phyloP scores from a whole-genome alignment of 2,329 filamentous ascomycete species.

The Didymella pinodella region DNA sequence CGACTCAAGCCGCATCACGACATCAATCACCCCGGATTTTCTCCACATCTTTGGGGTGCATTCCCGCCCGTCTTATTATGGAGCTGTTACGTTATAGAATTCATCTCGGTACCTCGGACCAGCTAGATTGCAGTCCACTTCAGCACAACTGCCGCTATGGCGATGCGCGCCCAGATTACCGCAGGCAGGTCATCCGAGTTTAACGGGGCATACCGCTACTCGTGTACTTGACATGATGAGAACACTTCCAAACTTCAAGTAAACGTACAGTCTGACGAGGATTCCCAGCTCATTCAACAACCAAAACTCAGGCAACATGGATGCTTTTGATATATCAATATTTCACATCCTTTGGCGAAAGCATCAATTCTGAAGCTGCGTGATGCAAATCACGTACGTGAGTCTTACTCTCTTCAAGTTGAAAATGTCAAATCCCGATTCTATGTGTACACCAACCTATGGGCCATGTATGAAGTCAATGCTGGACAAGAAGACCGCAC shows the following conservation, averaged over 20 bases:
- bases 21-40: constrained; percentile 14
- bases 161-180: background rate
- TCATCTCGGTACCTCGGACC: background rate
- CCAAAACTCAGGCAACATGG: background rate
- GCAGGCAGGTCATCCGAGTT: background rate
- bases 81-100: constrained; percentile 23
- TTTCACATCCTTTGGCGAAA: constrained; percentile 3
- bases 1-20: constrained; percentile 16
- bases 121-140: background rate
- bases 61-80: constrained; percentile 22
- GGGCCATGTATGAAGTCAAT: background rate
- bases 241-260: background rate
- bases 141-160: constrained; percentile 1
- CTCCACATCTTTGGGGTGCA: constrained; percentile 18
- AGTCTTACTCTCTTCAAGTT: background rate
- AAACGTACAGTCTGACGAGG: background rate
- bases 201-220: constrained; percentile 1
- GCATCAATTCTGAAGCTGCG: background rate
- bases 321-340: constrained; percentile 8
- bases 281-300: background rate
- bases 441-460: background rate
- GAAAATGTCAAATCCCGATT: background rate
- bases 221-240: constrained; percentile 9
- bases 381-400: constrained; percentile 1
- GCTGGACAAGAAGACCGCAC: background rate